A percentile compares a stretch with the other conserved stretches of the same genome.
These are phyloP conservation scores for Aristolochia contorta DNA, from an alignment of 164 flowering plant species.

Conservation along the genomic window DNA sequence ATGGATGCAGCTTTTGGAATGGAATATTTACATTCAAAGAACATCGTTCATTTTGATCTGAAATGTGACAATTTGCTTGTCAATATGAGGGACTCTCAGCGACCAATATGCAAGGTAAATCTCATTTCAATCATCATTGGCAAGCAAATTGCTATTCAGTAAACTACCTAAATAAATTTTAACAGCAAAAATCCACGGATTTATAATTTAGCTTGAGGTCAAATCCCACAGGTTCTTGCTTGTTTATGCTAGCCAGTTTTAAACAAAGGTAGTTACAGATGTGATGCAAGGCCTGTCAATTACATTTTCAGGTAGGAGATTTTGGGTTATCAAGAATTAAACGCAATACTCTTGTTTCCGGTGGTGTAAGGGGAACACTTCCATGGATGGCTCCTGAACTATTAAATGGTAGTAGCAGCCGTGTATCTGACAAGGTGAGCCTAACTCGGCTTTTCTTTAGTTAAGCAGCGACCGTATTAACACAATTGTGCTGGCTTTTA, in stretches of 20 bases:
- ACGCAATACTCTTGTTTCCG: conserved; percentile 75
- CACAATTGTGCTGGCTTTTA: not conserved
- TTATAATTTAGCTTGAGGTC: too few relatives aligned
- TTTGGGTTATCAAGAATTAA: conserved; percentile 87
- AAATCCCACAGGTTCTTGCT: too few relatives aligned
- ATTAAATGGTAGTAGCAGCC: conserved; percentile 64
- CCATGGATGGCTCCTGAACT: conserved; percentile 98
- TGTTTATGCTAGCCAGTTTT: too few relatives aligned
- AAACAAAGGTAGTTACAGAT: too few relatives aligned
- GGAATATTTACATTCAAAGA: conserved; percentile 81
- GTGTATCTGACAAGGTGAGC: conserved; percentile 78
- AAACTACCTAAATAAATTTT: too few relatives aligned
- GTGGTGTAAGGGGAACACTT: conserved; percentile 93
- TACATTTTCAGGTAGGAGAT: conserved; percentile 62
- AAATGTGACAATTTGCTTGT: conserved; percentile 90
- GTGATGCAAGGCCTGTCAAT: not conserved
- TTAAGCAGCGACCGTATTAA: not conserved
- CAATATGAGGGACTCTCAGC: conserved; percentile 68
- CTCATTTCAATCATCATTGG: not conserved
- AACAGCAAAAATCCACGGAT: too few relatives aligned
- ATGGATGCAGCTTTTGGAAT: conserved; percentile 95
- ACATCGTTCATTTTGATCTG: conserved; percentile 82
- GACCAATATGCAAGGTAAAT: conserved; percentile 86
- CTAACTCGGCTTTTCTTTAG: not conserved
- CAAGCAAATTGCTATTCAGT: conserved; percentile 1